Percentiles rank a stretch among this genome's conserved stretches.
Evolutionary conservation across 1,284 basidiomycete genomes (phyloP).

Genomic region (Tilletia horrida): DNA sequence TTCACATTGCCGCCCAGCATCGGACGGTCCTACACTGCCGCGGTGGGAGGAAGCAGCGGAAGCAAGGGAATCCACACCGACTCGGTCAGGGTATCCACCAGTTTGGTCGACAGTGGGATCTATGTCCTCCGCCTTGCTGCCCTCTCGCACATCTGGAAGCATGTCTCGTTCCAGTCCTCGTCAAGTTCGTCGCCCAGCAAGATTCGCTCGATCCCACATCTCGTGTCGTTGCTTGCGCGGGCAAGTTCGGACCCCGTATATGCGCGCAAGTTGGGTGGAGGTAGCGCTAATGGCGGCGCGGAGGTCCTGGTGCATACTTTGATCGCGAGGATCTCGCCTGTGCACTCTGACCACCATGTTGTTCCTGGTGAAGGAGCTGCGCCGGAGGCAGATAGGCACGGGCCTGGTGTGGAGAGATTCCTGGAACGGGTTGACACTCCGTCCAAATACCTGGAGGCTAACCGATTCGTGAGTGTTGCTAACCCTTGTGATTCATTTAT

Average conservation of each 20-base stretch:
- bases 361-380: not conserved
- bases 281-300: not conserved
- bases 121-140: constrained; percentile 44
- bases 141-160: constrained; percentile 36
- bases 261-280: constrained; percentile 1
- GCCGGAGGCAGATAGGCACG: not conserved
- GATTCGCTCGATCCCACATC: constrained; percentile 5
- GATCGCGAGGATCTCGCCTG: not conserved
- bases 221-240: not conserved
- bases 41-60: too few species aligned
- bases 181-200: not conserved
- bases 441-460: constrained; percentile 75
- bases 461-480: constrained; percentile 64
- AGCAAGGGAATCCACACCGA: not conserved
- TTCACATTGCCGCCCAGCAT: not conserved
- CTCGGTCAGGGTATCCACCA: constrained; percentile 26
- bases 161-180: not conserved
- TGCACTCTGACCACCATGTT: not conserved
- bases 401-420: constrained; percentile 58
- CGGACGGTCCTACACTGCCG: not conserved
- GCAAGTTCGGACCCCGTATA: not conserved
- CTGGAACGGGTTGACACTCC: constrained; percentile 80
- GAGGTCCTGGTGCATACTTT: not conserved
- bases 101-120: constrained; percentile 47
- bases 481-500: not conserved